Percentiles rank a stretch among this genome's conserved stretches.
These are phyloP conservation scores for Begonia fuchsioides DNA, from an alignment of 306 rosid species.

Conservation along the genomic window DNA sequence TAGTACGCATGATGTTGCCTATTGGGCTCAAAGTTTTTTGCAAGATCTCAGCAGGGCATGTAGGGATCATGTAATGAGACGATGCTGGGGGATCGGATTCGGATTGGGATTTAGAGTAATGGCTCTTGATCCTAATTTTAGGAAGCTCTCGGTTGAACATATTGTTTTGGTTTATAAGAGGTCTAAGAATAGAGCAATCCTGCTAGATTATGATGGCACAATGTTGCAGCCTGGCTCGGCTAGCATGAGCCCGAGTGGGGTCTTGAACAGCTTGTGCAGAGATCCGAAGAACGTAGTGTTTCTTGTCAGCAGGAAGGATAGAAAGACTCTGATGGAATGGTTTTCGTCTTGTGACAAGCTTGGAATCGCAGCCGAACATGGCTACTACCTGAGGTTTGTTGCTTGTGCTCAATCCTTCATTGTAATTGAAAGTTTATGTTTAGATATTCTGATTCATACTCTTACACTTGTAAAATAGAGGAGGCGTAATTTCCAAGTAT, in stretches of 20 bases:
- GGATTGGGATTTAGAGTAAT: slow-evolving; percentile 80
- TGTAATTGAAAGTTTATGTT: too few relatives aligned
- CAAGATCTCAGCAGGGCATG: slow-evolving; percentile 74
- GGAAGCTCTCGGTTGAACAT: slow-evolving; percentile 66
- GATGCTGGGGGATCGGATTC: slow-evolving; percentile 86
- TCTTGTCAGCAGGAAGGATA: slow-evolving; percentile 60
- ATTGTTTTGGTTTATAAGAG: slow-evolving; percentile 59
- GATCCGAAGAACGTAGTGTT: slow-evolving; percentile 60
- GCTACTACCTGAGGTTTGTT: slow-evolving; percentile 55
- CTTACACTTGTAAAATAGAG: too few relatives aligned
- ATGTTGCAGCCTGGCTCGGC: slow-evolving; percentile 58
- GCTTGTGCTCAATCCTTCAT: too few relatives aligned
- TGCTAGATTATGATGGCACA: slow-evolving; percentile 77
- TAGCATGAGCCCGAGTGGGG: slow-evolving; percentile 50
- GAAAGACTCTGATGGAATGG: slow-evolving; percentile 49
- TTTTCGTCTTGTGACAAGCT: slow-evolving; percentile 67
- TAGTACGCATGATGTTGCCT: slow-evolving; percentile 77
- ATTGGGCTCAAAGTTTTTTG: slow-evolving; percentile 85
- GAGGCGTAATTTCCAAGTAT: too few relatives aligned
- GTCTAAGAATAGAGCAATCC: slow-evolving; percentile 55
- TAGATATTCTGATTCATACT: too few relatives aligned
- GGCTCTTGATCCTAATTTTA: slow-evolving; percentile 72
- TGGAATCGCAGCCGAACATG: slow-evolving; percentile 83
- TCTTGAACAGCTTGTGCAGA: slow-evolving; percentile 44
- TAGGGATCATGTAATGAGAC: slow-evolving; percentile 46